These are phyloP conservation scores for Hibiscus syriacus DNA, from an alignment of 345 rosid genomes.

Conservation along the genomic window DNA sequence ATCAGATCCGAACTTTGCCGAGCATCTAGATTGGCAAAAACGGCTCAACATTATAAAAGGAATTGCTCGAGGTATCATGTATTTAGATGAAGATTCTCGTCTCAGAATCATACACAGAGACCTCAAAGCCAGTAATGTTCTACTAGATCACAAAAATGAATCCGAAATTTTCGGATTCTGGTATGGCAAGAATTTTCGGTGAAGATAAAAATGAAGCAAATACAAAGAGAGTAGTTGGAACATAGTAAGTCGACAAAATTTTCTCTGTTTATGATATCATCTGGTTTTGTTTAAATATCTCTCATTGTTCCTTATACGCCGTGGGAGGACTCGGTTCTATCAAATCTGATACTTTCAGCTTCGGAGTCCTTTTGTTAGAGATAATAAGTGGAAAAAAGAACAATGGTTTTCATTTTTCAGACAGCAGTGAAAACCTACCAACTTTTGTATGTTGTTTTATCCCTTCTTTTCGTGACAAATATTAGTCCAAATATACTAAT, in stretches of 20 bases:
- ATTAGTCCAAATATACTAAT: neutral
- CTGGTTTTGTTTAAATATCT: too few relatives aligned
- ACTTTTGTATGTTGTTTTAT: slow-evolving; percentile 17
- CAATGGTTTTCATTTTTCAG: neutral
- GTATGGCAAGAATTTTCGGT: neutral
- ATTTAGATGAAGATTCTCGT: neutral
- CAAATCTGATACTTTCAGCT: too few relatives aligned
- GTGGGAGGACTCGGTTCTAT: slow-evolving; percentile 14
- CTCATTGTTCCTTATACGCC: slow-evolving; percentile 11
- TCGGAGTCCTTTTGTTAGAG: too few relatives aligned
- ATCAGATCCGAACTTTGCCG: neutral
- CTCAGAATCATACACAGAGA: neutral
- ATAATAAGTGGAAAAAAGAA: neutral
- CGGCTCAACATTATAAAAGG: neutral
- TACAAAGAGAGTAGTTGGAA: neutral
- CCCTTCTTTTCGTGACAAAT: neutral
- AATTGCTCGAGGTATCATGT: neutral
- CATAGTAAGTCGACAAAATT: neutral
- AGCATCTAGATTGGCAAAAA: neutral
- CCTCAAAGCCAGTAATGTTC: neutral
- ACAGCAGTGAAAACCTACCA: neutral
- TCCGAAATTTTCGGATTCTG: neutral
- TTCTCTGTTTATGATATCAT: neutral
- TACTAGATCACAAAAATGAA: neutral
- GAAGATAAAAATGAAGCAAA: neutral